These are phyloP conservation scores for Colletotrichum melonis DNA, from an alignment of 2,329 filamentous ascomycete species.

Conservation along the genomic window DNA sequence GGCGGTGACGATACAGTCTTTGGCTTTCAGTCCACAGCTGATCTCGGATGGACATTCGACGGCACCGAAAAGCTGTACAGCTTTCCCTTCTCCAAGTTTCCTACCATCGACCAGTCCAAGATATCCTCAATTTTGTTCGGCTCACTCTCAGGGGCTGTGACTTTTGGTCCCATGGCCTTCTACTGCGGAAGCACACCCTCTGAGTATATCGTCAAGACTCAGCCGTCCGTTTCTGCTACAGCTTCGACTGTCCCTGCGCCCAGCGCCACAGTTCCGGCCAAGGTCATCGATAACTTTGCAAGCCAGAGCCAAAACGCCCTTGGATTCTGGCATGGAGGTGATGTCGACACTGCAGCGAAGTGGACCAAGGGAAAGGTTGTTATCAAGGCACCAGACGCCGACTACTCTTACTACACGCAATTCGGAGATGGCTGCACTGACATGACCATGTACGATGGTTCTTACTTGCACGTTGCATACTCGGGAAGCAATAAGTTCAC, in stretches of 20 bases:
- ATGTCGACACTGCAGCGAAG: slow-evolving; percentile 66
- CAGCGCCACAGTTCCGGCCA: slow-evolving; percentile 56
- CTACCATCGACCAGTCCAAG: slow-evolving; percentile 61
- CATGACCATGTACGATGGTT: slow-evolving; percentile 66
- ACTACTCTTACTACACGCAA: slow-evolving; percentile 71
- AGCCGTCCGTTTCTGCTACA: slow-evolving; percentile 51
- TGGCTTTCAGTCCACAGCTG: slow-evolving; percentile 52
- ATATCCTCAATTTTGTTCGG: slow-evolving; percentile 63
- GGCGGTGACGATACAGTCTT: slow-evolving; percentile 49
- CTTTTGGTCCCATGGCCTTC: slow-evolving; percentile 67
- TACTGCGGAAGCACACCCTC: slow-evolving; percentile 65
- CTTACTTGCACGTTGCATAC: slow-evolving; percentile 74
- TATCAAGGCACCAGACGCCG: slow-evolving; percentile 50
- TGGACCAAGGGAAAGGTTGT: slow-evolving; percentile 64
- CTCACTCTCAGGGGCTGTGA: slow-evolving; percentile 56
- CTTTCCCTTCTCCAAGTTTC: slow-evolving; percentile 65
- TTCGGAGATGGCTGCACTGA: slow-evolving; percentile 52
- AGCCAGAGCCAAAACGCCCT: slow-evolving; percentile 66
- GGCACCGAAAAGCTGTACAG: slow-evolving; percentile 68
- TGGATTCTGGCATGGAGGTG: slow-evolving; percentile 71
- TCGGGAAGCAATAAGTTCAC: slow-evolving; percentile 72
- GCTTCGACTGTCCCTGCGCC: slow-evolving; percentile 62
- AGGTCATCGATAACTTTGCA: slow-evolving; percentile 72
- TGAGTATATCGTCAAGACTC: slow-evolving; percentile 59
- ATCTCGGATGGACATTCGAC: slow-evolving; percentile 71